phyloP scores from a whole-genome alignment of 768 basidiomycete species.

The Gloeopeniophorella convolvens region DNA sequence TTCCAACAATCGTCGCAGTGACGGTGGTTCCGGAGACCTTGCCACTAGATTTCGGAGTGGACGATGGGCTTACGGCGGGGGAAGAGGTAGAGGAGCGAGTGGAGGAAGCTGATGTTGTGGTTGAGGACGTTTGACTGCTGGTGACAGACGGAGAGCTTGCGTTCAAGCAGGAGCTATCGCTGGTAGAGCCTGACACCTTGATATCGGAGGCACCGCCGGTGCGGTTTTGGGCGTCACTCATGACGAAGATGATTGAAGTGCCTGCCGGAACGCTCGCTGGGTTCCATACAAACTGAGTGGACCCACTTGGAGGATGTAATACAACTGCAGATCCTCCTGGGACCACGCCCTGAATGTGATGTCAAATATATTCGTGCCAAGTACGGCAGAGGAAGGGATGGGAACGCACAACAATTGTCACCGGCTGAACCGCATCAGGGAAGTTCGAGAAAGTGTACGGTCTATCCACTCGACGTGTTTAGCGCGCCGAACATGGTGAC shows the following conservation, averaged over 20 bases:
- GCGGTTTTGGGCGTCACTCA: constrained; percentile 44
- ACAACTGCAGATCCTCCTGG: constrained; percentile 51
- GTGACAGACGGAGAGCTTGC: constrained; percentile 48
- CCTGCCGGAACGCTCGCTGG: constrained; percentile 47
- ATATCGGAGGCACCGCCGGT: constrained; percentile 58
- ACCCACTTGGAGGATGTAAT: constrained; percentile 36
- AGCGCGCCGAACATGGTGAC: background rate
- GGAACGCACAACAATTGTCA: constrained; percentile 44
- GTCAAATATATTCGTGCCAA: constrained; percentile 4
- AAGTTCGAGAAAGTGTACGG: constrained; percentile 30
- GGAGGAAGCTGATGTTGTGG: constrained; percentile 25
- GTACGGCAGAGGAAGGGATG: background rate
- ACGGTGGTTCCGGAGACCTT: background rate
- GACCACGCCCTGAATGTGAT: constrained; percentile 50
- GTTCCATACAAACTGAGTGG: constrained; percentile 44
- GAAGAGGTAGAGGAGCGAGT: background rate
- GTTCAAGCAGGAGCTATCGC: constrained; percentile 47
- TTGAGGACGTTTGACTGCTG: constrained; percentile 13
- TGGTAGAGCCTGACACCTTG: constrained; percentile 40
- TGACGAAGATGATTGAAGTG: constrained; percentile 50
- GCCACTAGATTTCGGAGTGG: background rate
- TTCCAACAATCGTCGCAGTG: background rate
- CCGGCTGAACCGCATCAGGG: constrained; percentile 40
- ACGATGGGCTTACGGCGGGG: background rate
- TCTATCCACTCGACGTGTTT: background rate